These are phyloP conservation scores for Elsinoe perseae DNA, from an alignment of 2,329 filamentous ascomycete genomes.

Conservation along the genomic window DNA sequence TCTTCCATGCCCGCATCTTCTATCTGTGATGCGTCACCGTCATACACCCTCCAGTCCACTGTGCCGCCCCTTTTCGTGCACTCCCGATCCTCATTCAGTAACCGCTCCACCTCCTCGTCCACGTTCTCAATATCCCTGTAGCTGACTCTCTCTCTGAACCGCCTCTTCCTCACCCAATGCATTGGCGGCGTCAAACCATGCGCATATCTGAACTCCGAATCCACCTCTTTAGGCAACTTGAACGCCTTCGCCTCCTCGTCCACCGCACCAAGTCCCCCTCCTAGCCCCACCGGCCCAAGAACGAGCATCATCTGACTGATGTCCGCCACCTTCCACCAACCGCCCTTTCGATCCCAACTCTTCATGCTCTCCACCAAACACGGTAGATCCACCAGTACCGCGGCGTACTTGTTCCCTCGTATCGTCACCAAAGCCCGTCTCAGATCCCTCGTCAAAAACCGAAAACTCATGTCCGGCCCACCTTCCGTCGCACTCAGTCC, in stretches of 20 bases:
- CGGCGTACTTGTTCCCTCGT: conserved; percentile 64
- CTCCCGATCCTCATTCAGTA: conserved; percentile 60
- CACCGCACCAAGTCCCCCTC: conserved; percentile 22
- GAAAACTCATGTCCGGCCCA: conserved; percentile 70
- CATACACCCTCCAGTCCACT: conserved; percentile 43
- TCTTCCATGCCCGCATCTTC: conserved; percentile 32
- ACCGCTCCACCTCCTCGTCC: conserved; percentile 66
- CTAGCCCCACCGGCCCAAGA: conserved; percentile 51
- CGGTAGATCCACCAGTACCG: conserved; percentile 72
- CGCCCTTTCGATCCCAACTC: conserved; percentile 75
- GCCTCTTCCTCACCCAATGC: conserved; percentile 72
- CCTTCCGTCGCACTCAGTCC: conserved; percentile 56
- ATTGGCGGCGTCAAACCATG: conserved; percentile 84
- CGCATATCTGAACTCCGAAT: conserved; percentile 64
- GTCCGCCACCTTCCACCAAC: conserved; percentile 83
- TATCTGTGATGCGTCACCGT: conserved; percentile 30
- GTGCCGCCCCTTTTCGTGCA: conserved; percentile 48
- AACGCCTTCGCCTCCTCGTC: conserved; percentile 44
- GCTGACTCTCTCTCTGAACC: conserved; percentile 75
- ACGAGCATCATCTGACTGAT: conserved; percentile 84
- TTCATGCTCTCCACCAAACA: conserved; percentile 89
- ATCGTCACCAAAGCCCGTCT: conserved; percentile 66
- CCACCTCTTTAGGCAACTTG: conserved; percentile 64
- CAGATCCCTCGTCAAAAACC: conserved; percentile 67
- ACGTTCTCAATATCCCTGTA: conserved; percentile 79